Base-by-base conservation (phyloP, 805 yeast species). In the Naumovozyma castellii region DNA sequence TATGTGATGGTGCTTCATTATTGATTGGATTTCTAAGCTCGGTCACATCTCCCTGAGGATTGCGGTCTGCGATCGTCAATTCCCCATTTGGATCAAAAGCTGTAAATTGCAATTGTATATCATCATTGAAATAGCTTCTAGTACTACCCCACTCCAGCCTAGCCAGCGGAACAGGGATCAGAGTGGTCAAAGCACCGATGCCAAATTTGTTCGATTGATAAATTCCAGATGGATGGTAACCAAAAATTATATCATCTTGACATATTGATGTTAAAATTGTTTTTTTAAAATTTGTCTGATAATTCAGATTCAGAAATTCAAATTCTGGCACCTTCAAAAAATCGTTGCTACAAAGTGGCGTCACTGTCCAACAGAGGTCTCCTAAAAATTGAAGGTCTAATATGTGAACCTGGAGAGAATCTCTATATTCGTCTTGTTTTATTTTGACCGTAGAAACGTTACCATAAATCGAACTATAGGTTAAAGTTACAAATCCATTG, bases 101-200 rank as follows among this genome's bases (percentile, higher is more conserved):
- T 6, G 57, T 50, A 34, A 51, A 55, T 14, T 51, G 37, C 5
- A 54, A 32, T 10, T 37, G 33, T 4, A 49, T 28, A 13, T 25
- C 35, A 4, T 43, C 34, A 5, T 22, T 25, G 12, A 37, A 16
- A 6, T 35, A 20, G 4, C 42, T 39, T 16, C 41, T 37, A n/a
- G 27, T 28, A 37, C 47, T 44, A 13, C 46, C 39, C 37, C 47
- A 43, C 3, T 35, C 14, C n/a, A 53, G 25, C n/a, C 45, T 39
- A 4, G 52, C 36, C 2, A 43, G 42, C 9, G 61, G 61, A 12
- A 56, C 59, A 10, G 51, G 47, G n/a, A 54, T 46, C 37, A 50
- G 57, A 2, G 57, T 53, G 2, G 55, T 47, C 16, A 48, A 17
- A 5, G 52, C 38, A 6, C 61, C 61, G 10, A 53, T 45, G 1